Conservation (phyloP, 768 basidiomycete species). For the Podaxis carcinomalis region DNA sequence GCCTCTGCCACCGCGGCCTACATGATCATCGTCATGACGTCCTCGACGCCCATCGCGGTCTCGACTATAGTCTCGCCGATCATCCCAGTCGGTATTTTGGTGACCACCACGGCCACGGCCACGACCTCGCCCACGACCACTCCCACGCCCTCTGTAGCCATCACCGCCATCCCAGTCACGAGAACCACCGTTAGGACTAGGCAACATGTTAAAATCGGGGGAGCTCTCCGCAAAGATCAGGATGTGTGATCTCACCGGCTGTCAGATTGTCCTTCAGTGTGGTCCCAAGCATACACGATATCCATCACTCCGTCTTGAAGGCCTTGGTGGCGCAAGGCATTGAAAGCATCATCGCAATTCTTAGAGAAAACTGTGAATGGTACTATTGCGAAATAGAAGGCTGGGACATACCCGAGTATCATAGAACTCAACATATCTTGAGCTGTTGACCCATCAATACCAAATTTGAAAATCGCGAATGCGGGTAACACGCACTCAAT, state of each 20-base stretch:
- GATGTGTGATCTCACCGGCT: constrained; percentile 14
- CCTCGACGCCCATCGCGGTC: constrained; percentile 42
- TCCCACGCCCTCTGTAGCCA: constrained; percentile 29
- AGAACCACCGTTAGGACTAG: constrained; percentile 28
- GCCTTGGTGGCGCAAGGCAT: constrained; percentile 73
- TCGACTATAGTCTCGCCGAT: constrained; percentile 40
- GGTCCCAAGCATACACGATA: constrained; percentile 83
- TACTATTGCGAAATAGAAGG: neutral
- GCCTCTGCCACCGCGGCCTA: constrained; percentile 23
- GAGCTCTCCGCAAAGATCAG: neutral
- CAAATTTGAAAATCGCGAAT: neutral
- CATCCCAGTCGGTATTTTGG: constrained; percentile 22
- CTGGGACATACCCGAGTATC: constrained; percentile 67
- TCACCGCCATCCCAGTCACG: constrained; percentile 47
- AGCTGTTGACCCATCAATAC: constrained; percentile 38
- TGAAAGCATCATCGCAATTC: constrained; percentile 77
- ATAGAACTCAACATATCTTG: constrained; percentile 91
- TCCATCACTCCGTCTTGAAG: constrained; percentile 87
- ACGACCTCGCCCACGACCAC: constrained; percentile 39
- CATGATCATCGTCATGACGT: constrained; percentile 36
- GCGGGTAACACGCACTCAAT: constrained; percentile 41
- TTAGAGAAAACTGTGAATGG: constrained; percentile 21
- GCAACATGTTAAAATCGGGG: neutral
- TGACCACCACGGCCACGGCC: constrained; percentile 35
- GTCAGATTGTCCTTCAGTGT: constrained; percentile 35